Base-by-base conservation (phyloP, 495 filamentous ascomycete species). In the Talaromyces stipitatus region DNA sequence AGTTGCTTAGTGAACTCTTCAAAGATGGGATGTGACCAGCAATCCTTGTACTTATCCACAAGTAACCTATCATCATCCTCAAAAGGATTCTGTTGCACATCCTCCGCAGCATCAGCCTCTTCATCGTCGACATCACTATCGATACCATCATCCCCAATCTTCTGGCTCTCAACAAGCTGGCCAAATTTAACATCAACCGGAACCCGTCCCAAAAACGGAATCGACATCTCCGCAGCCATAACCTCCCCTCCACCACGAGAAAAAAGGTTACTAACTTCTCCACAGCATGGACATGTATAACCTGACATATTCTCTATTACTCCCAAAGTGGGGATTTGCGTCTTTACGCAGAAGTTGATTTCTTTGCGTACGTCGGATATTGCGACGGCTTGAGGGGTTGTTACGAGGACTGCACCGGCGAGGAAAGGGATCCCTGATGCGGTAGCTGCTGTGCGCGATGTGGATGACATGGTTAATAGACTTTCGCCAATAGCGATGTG, bases 271-370 rank as follows among this genome's bases (percentile, higher is more conserved):
- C 89, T 95, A 69, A 91, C 90, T 70, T 95, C 90, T 61, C 87
- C 88, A 72, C 94, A 98, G 66, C 91, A 90, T 30, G 92, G 92
- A 71, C 94, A 98, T 55, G 96, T 87, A 71, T 92, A 98, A 2
- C 94, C 94, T 24, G 87, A 86, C 95, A 98, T 97, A 70, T 98
- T 98, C 75, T 98, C 94, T 33, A 98, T 78, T 2, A 98, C 91
- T 0, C 94, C 94, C 29, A 97, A 75, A 18, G 95, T 83, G 11
- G 81, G 73, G 38, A 98, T 84, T 18, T 84, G 83, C 6, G 88
- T 91, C 75, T 97, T 97, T 23, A 73, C 75, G 69, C 94, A 98
- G 65, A 98, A 97, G 66, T 96, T 97, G 45, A 97, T 80, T 67
- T 97, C 95, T 70, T 97, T 98, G 64, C 87, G 83, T 38, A 98